These are phyloP conservation scores for Chondrus crispus DNA, from an alignment of 23 red algal genomes.

Conservation along the genomic window DNA sequence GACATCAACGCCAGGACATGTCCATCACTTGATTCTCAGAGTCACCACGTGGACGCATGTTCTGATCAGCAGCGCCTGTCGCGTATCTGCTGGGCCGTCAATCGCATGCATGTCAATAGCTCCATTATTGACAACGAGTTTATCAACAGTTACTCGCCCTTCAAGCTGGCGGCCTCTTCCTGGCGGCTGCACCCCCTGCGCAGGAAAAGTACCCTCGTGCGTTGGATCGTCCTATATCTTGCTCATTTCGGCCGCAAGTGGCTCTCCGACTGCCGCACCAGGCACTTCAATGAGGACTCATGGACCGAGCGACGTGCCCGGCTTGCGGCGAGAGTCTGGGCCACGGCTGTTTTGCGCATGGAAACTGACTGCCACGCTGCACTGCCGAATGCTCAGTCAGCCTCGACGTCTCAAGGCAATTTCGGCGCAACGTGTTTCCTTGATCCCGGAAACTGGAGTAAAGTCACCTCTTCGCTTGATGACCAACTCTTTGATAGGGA, in stretches of 20 bases:
- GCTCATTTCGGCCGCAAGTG: constrained; percentile 31
- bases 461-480: not conserved
- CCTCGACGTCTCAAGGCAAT: too few relatives aligned
- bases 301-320: constrained; percentile 12
- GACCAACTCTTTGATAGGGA: constrained; percentile 56
- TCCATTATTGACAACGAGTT: constrained; percentile 59
- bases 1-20: not conserved
- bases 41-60: not conserved
- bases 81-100: not conserved
- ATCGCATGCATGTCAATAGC: constrained; percentile 19
- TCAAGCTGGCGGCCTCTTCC: not conserved
- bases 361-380: not conserved
- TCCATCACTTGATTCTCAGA: not conserved
- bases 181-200: not conserved
- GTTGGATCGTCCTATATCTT: constrained; percentile 13
- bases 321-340: constrained; percentile 39
- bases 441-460: constrained; percentile 10
- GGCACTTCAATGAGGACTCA: not conserved
- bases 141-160: not conserved
- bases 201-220: not conserved
- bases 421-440: constrained; percentile 17
- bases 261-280: constrained; percentile 8
- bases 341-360: constrained; percentile 23
- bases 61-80: not conserved
- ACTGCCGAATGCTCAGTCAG: too few relatives aligned